Base-by-base conservation (phyloP, 2,329 filamentous ascomycete species). In the Penicillium vulpinum region DNA sequence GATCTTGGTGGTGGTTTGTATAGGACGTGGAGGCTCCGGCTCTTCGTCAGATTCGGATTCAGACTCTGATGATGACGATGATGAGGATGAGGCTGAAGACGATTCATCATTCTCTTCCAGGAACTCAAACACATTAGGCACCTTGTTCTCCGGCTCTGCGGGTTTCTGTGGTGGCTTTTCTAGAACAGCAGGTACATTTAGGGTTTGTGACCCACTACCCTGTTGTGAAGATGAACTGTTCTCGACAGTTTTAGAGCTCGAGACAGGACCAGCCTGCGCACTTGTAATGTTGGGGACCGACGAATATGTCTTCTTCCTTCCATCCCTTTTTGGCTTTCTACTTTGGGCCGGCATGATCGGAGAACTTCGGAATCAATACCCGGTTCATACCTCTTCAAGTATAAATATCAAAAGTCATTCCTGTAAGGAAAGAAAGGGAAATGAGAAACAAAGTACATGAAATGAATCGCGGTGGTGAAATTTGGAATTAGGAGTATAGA, bases 111-210 rank as follows among this genome's bases (percentile, higher is more conserved):
- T 54, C 11, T 70, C 61, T 21, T 76, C 72, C 7, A 77, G 64
- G 44, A 72, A 77, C 43, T 77, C 69, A 60, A 77, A 77, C 9
- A 77, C 75, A 62, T 76, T 70, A 5, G 73, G 73, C 15, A 63
- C 47, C 38, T 61, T 66, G 36, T 61, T 64, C 26, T 64, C 47
- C 4, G 63, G 35, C 29, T 59, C 65, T 24, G 53, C 49, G 5
- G 62, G 22, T 40, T 65, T 67, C 18, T 35, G 38, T 11, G 43
- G 39, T 33, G 54, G 18, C 16, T 40, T 36, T 31, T 58, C 53
- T 43, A 54, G 29, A 50, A 61, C 44, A 31, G 56, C 56, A 52
- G 59, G 63, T 28, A 59, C 43, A 43, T 66, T 67, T 43, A 61
- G 40, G 31, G 58, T 33, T 57, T 62, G 53, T 39, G 64, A 39